These are phyloP conservation scores for Sonneratia alba DNA, from an alignment of 345 rosid species.

Conservation along the genomic window DNA sequence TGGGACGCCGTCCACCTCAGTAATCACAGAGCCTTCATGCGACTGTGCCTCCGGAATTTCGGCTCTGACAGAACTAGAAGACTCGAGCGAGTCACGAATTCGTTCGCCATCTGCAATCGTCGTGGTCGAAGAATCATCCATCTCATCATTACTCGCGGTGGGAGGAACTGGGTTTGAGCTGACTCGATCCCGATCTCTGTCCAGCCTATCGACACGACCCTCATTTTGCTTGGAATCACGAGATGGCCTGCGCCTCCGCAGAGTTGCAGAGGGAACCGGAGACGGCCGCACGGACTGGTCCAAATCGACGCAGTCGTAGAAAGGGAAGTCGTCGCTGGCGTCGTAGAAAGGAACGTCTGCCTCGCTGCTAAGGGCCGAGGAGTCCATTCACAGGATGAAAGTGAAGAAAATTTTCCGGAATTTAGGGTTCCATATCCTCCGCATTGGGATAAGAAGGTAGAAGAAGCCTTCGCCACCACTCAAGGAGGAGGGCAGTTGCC, in stretches of 20 bases:
- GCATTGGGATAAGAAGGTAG: not conserved
- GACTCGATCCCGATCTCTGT: slow-evolving; percentile 11
- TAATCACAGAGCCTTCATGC: slow-evolving; percentile 15
- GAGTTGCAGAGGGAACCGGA: slow-evolving; percentile 13
- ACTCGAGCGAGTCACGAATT: not conserved
- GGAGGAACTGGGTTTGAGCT: slow-evolving; percentile 14
- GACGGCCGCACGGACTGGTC: slow-evolving; percentile 20
- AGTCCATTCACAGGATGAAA: not conserved
- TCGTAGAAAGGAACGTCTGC: slow-evolving; percentile 41
- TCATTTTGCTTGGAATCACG: slow-evolving; percentile 23
- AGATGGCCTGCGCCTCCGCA: slow-evolving; percentile 25
- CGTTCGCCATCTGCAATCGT: not conserved
- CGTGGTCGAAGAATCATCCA: slow-evolving; percentile 6
- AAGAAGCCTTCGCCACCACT: slow-evolving; percentile 1
- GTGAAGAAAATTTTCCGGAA: not conserved
- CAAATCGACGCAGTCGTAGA: slow-evolving; percentile 31
- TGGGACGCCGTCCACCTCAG: slow-evolving; percentile 5
- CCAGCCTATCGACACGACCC: slow-evolving; percentile 12
- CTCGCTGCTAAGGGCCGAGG: slow-evolving; percentile 3
- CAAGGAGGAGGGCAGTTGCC: not conserved
- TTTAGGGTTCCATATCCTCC: not conserved
- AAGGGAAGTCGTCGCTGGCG: slow-evolving; percentile 48
- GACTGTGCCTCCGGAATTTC: slow-evolving; percentile 2
- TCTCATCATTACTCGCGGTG: not conserved
- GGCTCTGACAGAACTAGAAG: not conserved